phyloP scores from a whole-genome alignment of 2,329 filamentous ascomycete species.

The Ceratocystis albifundus region DNA sequence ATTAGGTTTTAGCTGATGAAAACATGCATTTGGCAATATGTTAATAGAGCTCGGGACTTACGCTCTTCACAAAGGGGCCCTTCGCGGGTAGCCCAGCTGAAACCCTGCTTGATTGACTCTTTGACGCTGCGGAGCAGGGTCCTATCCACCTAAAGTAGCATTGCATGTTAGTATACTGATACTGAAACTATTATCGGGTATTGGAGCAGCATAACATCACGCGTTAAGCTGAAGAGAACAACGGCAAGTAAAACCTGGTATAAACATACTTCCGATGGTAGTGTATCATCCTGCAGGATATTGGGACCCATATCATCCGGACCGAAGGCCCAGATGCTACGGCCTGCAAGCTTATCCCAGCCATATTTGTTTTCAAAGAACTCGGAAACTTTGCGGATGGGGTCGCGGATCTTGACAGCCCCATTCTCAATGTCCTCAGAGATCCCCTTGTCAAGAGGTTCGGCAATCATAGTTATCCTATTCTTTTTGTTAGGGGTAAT shows the following conservation, averaged over 20 bases:
- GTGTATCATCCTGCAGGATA: slow-evolving; percentile 90
- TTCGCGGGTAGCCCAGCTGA: slow-evolving; percentile 92
- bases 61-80: slow-evolving; percentile 95
- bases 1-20: not conserved
- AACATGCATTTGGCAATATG: slow-evolving; percentile 1
- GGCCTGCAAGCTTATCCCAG: slow-evolving; percentile 86
- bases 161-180: slow-evolving; percentile 23
- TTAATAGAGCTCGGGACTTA: slow-evolving; percentile 38
- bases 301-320: slow-evolving; percentile 92
- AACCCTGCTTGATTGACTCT: slow-evolving; percentile 89
- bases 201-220: not conserved
- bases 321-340: slow-evolving; percentile 97
- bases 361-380: slow-evolving; percentile 97
- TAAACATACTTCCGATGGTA: slow-evolving; percentile 64
- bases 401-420: slow-evolving; percentile 81
- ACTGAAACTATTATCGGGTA: slow-evolving; percentile 13
- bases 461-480: slow-evolving; percentile 96
- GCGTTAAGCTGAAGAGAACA: not conserved
- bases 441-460: slow-evolving; percentile 89
- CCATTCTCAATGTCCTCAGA: slow-evolving; percentile 89
- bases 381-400: slow-evolving; percentile 82
- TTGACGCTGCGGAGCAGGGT: slow-evolving; percentile 76
- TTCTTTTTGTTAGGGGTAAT: slow-evolving; percentile 99
- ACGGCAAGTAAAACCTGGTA: slow-evolving; percentile 9
- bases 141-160: slow-evolving; percentile 61